Conservation (phyloP, 768 basidiomycete genomes). For the Galerina sulciceps region DNA sequence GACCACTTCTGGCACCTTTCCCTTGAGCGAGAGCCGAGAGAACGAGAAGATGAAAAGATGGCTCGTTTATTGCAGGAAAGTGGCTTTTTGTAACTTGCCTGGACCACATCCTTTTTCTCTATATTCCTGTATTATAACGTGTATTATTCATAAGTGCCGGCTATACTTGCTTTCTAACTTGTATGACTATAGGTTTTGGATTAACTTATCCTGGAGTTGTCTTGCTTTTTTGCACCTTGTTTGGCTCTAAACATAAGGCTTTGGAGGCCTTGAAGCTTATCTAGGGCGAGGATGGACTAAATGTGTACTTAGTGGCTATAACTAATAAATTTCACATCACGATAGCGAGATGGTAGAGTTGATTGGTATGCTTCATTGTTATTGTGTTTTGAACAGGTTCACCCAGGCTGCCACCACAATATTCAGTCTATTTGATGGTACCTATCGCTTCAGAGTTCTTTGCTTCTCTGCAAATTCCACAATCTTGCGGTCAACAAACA, state of each 20-base stretch:
- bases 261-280: no score
- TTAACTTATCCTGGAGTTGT: slow-evolving; percentile 4
- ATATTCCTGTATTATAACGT: slow-evolving; percentile 15
- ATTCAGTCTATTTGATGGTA: background rate
- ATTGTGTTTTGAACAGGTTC: no score
- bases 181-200: slow-evolving; percentile 14
- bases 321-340: no score
- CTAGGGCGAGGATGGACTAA: no score
- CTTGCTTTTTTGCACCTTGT: background rate
- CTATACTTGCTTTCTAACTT: slow-evolving; percentile 15
- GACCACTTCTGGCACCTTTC: slow-evolving; percentile 87
- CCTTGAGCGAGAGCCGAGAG: slow-evolving; percentile 88
- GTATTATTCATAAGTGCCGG: slow-evolving; percentile 11
- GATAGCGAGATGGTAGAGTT: no score
- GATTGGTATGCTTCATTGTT: no score
- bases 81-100: slow-evolving; percentile 66
- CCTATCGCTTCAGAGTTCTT: slow-evolving; percentile 75
- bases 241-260: background rate
- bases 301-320: no score
- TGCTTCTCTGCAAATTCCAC: slow-evolving; percentile 98
- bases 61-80: slow-evolving; percentile 86
- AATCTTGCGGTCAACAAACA: slow-evolving; percentile 95
- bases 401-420: no score
- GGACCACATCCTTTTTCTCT: slow-evolving; percentile 9
- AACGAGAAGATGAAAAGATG: slow-evolving; percentile 98